Evolutionary conservation across 1,139 yeast genomes (phyloP), one percentile per base, ranked within the genome.

Genomic region (Geotrichum bryndzae): DNA sequence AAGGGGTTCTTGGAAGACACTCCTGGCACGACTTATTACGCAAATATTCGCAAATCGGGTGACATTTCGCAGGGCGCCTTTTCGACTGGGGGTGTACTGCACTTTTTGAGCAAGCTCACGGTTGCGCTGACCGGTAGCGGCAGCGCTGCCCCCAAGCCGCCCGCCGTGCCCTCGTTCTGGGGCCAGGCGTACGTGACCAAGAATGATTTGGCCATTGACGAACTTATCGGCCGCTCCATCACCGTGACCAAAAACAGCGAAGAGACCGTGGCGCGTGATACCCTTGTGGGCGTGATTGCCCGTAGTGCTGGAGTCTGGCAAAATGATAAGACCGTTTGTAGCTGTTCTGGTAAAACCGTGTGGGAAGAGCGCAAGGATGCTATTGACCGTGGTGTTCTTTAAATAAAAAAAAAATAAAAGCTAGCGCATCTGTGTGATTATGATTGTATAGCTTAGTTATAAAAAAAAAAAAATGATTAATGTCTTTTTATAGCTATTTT

Each of bases 221-320:
- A 41, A 7, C 18, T 52, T 25, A 52, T 51, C 13, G 55, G 54
- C 51, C 48, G 53, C 25, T 27, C 58, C 22, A 54, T 54, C 31
- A 41, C 57, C 3, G 15, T 53, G 27, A 53, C 35, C 18, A 22
- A 31, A 4, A 31, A 53, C n/a, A 22, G 29, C 7, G 8, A 38
- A 13, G 51, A 25, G 23, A 51, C 25, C 22, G 46, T 41, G 22
- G 31, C 38, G 2, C 25, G 51, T 18, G 29, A 25, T 27, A 33
- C 46, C 41, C n/a, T 41, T 8, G 89, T 84, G 57, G 98, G 98
- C 29, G 96, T 94, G 35, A 84, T 94, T 72, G 98, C 98, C 1
- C 83, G 98, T 71, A 88, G 96, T 69, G 98, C 99, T 1, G 99
- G 99, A 13, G 88, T 86, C 22, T 94, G 98, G 98, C 96, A 94